These are phyloP conservation scores for Termitomyces sp. DNA, from an alignment of 1,284 basidiomycete species.

Conservation along the genomic window DNA sequence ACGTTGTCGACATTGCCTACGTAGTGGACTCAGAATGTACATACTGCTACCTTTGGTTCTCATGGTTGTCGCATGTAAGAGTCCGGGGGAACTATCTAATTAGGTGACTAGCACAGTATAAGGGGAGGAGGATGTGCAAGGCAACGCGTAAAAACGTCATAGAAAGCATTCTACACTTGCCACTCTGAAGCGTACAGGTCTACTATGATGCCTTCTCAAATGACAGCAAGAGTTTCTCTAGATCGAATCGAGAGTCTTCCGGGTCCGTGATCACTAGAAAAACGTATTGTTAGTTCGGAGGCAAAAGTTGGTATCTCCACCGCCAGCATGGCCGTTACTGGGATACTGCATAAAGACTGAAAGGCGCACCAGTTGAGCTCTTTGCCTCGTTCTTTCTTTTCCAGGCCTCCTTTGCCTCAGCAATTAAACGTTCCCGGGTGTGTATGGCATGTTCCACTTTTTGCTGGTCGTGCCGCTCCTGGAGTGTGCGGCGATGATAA, in stretches of 20 bases:
- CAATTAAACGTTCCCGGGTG: conserved; percentile 74
- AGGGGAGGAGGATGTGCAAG: conserved; percentile 8
- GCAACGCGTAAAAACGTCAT: conserved; percentile 9
- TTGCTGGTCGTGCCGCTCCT: conserved; percentile 73
- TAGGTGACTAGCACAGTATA: conserved; percentile 14
- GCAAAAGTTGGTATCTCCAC: not conserved
- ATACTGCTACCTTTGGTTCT: not conserved
- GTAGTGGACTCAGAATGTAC: not conserved
- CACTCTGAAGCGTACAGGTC: conserved; percentile 9
- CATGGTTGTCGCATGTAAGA: conserved; percentile 4
- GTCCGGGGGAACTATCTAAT: conserved; percentile 8
- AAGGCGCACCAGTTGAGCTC: conserved; percentile 20
- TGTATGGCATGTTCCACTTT: conserved; percentile 66
- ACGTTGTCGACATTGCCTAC: not conserved
- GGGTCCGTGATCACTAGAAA: conserved; percentile 82
- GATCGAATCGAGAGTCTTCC: conserved; percentile 93
- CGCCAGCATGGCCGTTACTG: not conserved
- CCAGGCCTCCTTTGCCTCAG: conserved; percentile 90
- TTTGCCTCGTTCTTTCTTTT: conserved; percentile 66
- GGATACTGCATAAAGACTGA: not conserved
- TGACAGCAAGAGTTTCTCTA: conserved; percentile 84
- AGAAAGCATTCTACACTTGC: conserved; percentile 13
- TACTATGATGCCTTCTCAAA: conserved; percentile 57
- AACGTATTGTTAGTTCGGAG: conserved; percentile 8
- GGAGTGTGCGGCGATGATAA: conserved; percentile 86